Evolutionary conservation across 2,329 filamentous ascomycete genomes (phyloP).

Genomic region (Fusarium sp.): DNA sequence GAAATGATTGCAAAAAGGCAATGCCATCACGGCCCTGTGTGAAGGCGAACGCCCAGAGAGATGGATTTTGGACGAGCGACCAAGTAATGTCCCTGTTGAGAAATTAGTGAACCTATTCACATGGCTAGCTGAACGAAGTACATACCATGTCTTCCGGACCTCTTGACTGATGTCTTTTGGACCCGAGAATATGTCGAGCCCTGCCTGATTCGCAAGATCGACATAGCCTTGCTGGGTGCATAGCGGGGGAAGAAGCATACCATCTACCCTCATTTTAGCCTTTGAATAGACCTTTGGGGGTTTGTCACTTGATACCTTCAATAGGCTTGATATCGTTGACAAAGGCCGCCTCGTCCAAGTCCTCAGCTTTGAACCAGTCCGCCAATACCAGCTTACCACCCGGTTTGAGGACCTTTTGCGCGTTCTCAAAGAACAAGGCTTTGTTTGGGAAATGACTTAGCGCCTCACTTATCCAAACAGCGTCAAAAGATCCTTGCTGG

Average conservation of each 20-base stretch:
- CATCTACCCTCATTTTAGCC: no score
- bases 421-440: conserved; percentile 67
- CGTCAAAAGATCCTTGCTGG: conserved; percentile 59
- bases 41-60: conserved; percentile 71
- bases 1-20: conserved; percentile 71
- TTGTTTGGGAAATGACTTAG: conserved; percentile 72
- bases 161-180: conserved; percentile 69
- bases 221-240: conserved; percentile 67
- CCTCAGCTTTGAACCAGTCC: conserved; percentile 71
- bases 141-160: conserved; percentile 70
- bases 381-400: conserved; percentile 68
- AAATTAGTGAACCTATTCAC: background rate
- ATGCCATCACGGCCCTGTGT: conserved; percentile 70
- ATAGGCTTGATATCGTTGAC: conserved; percentile 68
- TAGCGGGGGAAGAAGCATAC: conserved; percentile 70
- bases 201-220: conserved; percentile 60
- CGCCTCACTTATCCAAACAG: conserved; percentile 72
- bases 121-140: background rate
- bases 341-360: conserved; percentile 57
- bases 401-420: conserved; percentile 58
- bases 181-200: conserved; percentile 57
- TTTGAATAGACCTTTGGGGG: no score
- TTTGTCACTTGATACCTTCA: no score
- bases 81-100: conserved; percentile 70
- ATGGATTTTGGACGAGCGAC: conserved; percentile 69